These are phyloP conservation scores for Stagonosporopsis chrysanthemi DNA, from an alignment of 2,329 filamentous ascomycete species.

Conservation along the genomic window DNA sequence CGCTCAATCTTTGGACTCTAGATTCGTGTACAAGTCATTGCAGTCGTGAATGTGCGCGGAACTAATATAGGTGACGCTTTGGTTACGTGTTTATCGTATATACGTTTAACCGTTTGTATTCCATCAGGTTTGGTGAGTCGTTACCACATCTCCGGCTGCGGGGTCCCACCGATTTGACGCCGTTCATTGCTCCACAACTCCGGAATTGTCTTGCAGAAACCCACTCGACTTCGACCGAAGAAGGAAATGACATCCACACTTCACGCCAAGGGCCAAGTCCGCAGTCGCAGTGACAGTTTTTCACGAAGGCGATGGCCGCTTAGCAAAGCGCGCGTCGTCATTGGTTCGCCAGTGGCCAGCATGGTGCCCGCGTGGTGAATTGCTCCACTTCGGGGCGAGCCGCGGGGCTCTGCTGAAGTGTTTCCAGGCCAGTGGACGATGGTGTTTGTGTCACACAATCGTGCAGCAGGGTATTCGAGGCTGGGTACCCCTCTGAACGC, in stretches of 20 bases:
- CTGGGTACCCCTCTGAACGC: slow-evolving; percentile 6
- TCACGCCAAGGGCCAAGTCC: slow-evolving; percentile 15
- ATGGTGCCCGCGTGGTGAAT: slow-evolving; percentile 22
- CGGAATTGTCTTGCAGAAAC: background rate
- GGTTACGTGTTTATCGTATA: too few relatives aligned
- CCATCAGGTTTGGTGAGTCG: background rate
- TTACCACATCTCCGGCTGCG: background rate
- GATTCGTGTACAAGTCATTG: background rate
- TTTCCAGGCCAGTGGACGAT: background rate
- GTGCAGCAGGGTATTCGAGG: slow-evolving; percentile 1
- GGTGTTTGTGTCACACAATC: slow-evolving; percentile 14
- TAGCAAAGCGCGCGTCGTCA: slow-evolving; percentile 24
- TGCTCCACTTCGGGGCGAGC: slow-evolving; percentile 18
- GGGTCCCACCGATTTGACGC: background rate
- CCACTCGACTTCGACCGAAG: background rate
- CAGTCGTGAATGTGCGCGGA: background rate
- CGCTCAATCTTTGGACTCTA: background rate
- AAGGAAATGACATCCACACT: slow-evolving; percentile 1
- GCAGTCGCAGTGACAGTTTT: slow-evolving; percentile 7
- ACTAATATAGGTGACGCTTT: too few relatives aligned
- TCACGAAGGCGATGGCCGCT: slow-evolving; percentile 16
- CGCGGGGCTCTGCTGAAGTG: slow-evolving; percentile 1
- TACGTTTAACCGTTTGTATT: background rate
- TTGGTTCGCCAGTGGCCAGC: slow-evolving; percentile 31
- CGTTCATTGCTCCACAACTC: background rate